phyloP scores from a whole-genome alignment of 1,284 basidiomycete genomes.

The Melanopsichium pennsylvanicum region DNA sequence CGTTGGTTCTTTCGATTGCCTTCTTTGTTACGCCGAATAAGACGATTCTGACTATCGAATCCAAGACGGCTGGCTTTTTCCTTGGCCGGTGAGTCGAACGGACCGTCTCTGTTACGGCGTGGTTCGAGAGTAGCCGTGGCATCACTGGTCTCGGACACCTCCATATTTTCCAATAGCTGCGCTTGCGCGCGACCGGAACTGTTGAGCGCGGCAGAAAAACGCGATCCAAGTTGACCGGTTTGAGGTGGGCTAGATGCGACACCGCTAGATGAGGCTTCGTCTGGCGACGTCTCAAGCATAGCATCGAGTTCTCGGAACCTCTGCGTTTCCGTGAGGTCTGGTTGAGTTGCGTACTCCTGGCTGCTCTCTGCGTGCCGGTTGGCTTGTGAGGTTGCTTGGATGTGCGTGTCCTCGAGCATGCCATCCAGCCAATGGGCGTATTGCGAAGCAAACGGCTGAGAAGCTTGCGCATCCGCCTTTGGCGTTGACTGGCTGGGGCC shows the following conservation, averaged over 20 bases:
- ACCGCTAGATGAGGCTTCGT: not conserved
- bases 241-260: slow-evolving; percentile 42
- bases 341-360: not conserved
- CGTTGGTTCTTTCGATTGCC: slow-evolving; percentile 8
- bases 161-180: not conserved
- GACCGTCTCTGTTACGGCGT: slow-evolving; percentile 15
- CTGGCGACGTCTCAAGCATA: slow-evolving; percentile 12
- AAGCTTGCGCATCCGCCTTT: slow-evolving; percentile 8
- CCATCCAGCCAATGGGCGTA: slow-evolving; percentile 35
- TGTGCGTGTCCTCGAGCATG: slow-evolving; percentile 25
- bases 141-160: slow-evolving; percentile 20
- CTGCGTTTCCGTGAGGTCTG: slow-evolving; percentile 25
- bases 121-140: not conserved
- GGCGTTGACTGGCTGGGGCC: slow-evolving; percentile 38
- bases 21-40: slow-evolving; percentile 11
- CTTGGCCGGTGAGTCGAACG: slow-evolving; percentile 33
- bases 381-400: slow-evolving; percentile 2
- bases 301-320: slow-evolving; percentile 26
- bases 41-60: slow-evolving; percentile 40
- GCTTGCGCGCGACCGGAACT: slow-evolving; percentile 12
- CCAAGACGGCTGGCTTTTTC: slow-evolving; percentile 34
- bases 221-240: slow-evolving; percentile 1
- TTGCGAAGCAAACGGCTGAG: slow-evolving; percentile 39
- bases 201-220: slow-evolving; percentile 25
- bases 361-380: not conserved